Evolutionary conservation across 1,139 yeast species (phyloP).

Genomic region (Lodderomyces theae): DNA sequence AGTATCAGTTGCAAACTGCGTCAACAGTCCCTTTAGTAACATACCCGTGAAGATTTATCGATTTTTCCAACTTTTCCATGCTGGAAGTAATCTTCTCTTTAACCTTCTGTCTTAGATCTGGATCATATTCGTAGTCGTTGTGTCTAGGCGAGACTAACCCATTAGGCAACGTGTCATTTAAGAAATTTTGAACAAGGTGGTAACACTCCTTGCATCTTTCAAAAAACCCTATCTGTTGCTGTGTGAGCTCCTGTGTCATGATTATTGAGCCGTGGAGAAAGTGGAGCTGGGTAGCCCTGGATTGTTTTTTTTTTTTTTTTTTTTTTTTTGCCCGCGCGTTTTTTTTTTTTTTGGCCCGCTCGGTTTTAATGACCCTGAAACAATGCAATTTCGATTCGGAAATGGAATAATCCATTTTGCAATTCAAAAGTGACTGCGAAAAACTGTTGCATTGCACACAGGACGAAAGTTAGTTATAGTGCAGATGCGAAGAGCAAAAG

Average conservation of each 20-base stretch:
- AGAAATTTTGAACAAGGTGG: constrained; percentile 30
- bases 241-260: constrained; percentile 5
- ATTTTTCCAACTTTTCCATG: constrained; percentile 28
- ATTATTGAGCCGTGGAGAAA: neutral
- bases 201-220: constrained; percentile 34
- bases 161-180: constrained; percentile 31
- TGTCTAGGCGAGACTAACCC: constrained; percentile 21
- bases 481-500: no score
- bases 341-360: no score
- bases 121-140: constrained; percentile 21
- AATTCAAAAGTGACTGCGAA: no score
- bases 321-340: no score
- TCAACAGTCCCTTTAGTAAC: no score
- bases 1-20: constrained; percentile 17
- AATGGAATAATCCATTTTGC: no score
- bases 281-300: no score
- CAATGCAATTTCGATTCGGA: constrained; percentile 2
- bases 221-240: constrained; percentile 17
- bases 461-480: no score
- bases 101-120: constrained; percentile 25
- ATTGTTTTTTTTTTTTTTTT: no score
- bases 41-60: constrained; percentile 35
- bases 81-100: constrained; percentile 31
- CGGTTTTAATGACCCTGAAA: neutral
- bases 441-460: no score